A percentile compares a stretch with the other conserved stretches of the same genome.
These are phyloP conservation scores for Aureobasidium uvarum DNA, from an alignment of 2,329 filamentous ascomycete genomes.

Conservation along the genomic window DNA sequence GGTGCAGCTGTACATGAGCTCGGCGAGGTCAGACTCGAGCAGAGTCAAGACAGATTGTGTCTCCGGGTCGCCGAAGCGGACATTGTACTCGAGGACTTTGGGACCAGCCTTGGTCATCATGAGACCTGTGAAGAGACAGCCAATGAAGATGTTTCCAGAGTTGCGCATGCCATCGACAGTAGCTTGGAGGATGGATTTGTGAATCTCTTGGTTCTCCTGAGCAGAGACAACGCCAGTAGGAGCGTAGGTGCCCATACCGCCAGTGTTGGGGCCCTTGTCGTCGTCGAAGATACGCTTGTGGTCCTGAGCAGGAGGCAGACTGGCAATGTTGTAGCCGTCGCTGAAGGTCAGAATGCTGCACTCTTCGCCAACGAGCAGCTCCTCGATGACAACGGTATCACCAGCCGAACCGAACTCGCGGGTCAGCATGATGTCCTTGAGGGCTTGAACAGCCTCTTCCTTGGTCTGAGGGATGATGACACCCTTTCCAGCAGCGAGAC, in stretches of 20 bases:
- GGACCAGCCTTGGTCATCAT: conserved; percentile 85
- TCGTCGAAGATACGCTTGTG: conserved; percentile 94
- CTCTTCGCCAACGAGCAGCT: conserved; percentile 88
- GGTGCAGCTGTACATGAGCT: conserved; percentile 83
- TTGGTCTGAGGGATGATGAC: conserved; percentile 83
- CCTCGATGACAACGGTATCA: conserved; percentile 91
- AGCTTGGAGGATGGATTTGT: conserved; percentile 80
- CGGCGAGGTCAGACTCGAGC: conserved; percentile 80
- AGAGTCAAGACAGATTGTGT: conserved; percentile 82
- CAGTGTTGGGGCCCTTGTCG: conserved; percentile 88
- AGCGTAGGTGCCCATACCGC: conserved; percentile 96
- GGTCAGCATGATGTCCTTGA: conserved; percentile 88
- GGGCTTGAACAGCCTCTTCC: conserved; percentile 75
- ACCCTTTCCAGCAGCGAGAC: conserved; percentile 90
- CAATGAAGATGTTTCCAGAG: conserved; percentile 69
- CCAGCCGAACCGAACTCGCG: conserved; percentile 84
- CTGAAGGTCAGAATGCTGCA: conserved; percentile 88
- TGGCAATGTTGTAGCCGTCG: conserved; percentile 80
- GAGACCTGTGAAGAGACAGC: conserved; percentile 82
- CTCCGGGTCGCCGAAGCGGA: conserved; percentile 88
- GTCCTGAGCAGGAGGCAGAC: conserved; percentile 87
- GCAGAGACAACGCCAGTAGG: conserved; percentile 56
- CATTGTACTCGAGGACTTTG: conserved; percentile 88
- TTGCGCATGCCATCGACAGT: conserved; percentile 84
- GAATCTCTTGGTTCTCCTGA: conserved; percentile 72